These are phyloP conservation scores for Podila horticola DNA, from an alignment of 192 early-diverging fungal genomes.

Conservation along the genomic window DNA sequence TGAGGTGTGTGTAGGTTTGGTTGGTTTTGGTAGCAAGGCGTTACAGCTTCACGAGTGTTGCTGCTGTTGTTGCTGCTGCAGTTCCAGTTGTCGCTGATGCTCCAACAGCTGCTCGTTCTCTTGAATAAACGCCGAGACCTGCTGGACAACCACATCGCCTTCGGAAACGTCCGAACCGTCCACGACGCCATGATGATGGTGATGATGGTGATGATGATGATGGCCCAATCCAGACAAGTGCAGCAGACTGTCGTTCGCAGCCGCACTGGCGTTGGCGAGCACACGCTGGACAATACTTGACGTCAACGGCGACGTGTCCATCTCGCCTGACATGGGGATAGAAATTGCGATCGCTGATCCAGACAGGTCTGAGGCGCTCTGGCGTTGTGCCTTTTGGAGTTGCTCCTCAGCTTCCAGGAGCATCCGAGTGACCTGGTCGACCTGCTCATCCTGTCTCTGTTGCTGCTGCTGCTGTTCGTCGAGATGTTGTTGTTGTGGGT, in stretches of 20 bases:
- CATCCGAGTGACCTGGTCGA: not conserved
- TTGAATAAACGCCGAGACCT: slow-evolving; percentile 38
- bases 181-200: not conserved
- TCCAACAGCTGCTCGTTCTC: slow-evolving; percentile 44
- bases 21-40: not conserved
- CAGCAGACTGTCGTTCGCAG: slow-evolving; percentile 17
- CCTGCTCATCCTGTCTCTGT: not conserved
- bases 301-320: slow-evolving; percentile 26
- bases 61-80: slow-evolving; percentile 12
- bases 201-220: not conserved
- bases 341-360: slow-evolving; percentile 29
- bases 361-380: slow-evolving; percentile 6
- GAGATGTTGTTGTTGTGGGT: not conserved
- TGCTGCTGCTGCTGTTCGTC: not conserved
- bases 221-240: slow-evolving; percentile 17
- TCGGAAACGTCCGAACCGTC: slow-evolving; percentile 18
- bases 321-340: slow-evolving; percentile 26
- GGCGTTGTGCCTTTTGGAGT: slow-evolving; percentile 6
- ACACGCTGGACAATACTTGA: slow-evolving; percentile 49
- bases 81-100: slow-evolving; percentile 13
- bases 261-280: slow-evolving; percentile 9
- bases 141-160: slow-evolving; percentile 37
- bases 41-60: not conserved
- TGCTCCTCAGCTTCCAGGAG: not conserved
- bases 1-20: not conserved